Percentiles rank a stretch among this genome's conserved stretches.
Conservation (phyloP, 108 stramenopile species). For the Skeletonema marinoi region DNA sequence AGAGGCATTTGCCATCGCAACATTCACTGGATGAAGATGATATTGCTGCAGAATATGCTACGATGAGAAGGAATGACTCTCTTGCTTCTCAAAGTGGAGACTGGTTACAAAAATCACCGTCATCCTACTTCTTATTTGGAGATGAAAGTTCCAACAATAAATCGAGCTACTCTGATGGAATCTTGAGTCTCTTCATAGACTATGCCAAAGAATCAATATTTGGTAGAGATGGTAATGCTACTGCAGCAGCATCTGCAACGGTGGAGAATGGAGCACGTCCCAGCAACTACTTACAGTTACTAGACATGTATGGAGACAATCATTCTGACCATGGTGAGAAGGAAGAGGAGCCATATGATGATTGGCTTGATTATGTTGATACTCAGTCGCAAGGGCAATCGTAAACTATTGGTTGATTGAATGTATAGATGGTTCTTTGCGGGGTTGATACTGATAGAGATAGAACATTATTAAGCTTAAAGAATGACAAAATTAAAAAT, state of each 20-base stretch:
- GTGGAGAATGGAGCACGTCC: background rate
- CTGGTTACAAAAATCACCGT: constrained; percentile 34
- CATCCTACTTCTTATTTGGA: constrained; percentile 37
- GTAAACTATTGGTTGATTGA: background rate
- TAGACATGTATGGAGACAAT: constrained; percentile 38
- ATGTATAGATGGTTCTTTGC: too few relatives aligned
- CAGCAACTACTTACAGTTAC: constrained; percentile 23
- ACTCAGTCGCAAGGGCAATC: background rate
- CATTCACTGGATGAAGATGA: background rate
- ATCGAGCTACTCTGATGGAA: background rate
- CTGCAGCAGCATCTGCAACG: background rate
- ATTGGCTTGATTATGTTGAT: constrained; percentile 50
- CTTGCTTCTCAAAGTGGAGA: background rate
- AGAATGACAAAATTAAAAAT: too few relatives aligned
- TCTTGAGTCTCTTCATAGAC: background rate
- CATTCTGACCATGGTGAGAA: background rate
- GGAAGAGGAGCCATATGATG: constrained; percentile 11
- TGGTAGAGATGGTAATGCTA: background rate
- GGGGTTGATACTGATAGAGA: background rate
- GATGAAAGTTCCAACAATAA: constrained; percentile 11
- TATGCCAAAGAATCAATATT: constrained; percentile 12
- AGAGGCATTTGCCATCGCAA: background rate
- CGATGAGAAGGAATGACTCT: too few relatives aligned
- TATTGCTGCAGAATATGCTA: too few relatives aligned
- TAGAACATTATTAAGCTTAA: too few relatives aligned